phyloP scores from a whole-genome alignment of 306 rosid species.

The Glycine tomentella region DNA sequence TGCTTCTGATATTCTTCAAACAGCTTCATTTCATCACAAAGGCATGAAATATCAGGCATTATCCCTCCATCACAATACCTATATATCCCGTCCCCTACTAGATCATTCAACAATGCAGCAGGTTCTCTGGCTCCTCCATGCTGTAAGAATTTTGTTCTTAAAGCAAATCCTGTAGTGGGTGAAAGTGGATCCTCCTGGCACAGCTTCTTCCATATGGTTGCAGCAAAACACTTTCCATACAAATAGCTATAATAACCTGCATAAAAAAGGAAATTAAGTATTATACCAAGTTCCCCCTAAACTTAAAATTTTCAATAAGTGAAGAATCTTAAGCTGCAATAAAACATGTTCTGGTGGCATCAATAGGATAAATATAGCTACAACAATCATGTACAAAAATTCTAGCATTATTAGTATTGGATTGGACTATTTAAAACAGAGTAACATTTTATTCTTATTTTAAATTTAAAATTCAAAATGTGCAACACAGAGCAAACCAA shows the following conservation, averaged over 20 bases:
- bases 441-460: too few species aligned
- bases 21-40: constrained; percentile 74
- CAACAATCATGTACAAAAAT: too few species aligned
- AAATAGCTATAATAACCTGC: constrained; percentile 91
- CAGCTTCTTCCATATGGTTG: constrained; percentile 87
- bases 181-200: constrained; percentile 92
- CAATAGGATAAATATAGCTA: too few species aligned
- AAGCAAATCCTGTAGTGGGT: constrained; percentile 61
- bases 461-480: too few species aligned
- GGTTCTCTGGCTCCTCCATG: constrained; percentile 94
- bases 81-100: constrained; percentile 71
- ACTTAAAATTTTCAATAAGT: neutral
- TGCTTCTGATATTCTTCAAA: constrained; percentile 29
- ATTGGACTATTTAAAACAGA: too few species aligned
- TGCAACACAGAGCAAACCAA: too few species aligned
- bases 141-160: constrained; percentile 74
- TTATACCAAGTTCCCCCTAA: neutral
- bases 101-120: constrained; percentile 65
- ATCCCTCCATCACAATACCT: constrained; percentile 71
- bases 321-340: too few species aligned
- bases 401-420: too few species aligned
- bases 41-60: constrained; percentile 76
- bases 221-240: constrained; percentile 93
- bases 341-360: too few species aligned
- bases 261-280: neutral